A percentile compares a stretch with the other conserved stretches of the same genome.
These are phyloP conservation scores for Tylopilus rubrobrunneus DNA, from an alignment of 768 basidiomycete genomes.

Conservation along the genomic window DNA sequence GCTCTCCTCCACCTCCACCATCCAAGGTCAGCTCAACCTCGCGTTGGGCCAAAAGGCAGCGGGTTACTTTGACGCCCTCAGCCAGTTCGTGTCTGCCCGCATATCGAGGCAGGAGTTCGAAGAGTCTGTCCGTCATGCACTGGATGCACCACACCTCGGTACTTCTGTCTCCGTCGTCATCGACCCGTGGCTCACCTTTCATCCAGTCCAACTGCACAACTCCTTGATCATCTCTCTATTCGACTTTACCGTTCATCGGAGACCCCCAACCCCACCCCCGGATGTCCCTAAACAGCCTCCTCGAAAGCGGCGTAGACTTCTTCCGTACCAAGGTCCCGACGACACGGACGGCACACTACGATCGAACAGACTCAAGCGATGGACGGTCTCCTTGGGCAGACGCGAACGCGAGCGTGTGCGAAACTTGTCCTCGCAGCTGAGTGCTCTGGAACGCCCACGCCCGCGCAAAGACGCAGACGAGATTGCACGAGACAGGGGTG, in stretches of 20 bases:
- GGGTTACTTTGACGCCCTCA: slow-evolving; percentile 60
- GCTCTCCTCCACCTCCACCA: slow-evolving; percentile 66
- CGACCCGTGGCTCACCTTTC: slow-evolving; percentile 7
- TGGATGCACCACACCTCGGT: slow-evolving; percentile 58
- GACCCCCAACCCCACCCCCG: slow-evolving; percentile 63
- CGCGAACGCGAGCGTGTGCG: slow-evolving; percentile 73
- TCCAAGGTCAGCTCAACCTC: slow-evolving; percentile 62
- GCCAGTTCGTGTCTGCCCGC: slow-evolving; percentile 61
- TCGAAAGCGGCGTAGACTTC: slow-evolving; percentile 62
- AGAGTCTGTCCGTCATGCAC: slow-evolving; percentile 55
- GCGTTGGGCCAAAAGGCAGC: slow-evolving; percentile 59
- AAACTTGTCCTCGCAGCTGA: slow-evolving; percentile 42
- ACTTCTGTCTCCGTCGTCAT: slow-evolving; percentile 3
- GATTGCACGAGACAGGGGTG: slow-evolving; percentile 65
- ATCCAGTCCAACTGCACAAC: slow-evolving; percentile 76
- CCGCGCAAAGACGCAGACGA: slow-evolving; percentile 59
- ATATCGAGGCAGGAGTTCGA: slow-evolving; percentile 77
- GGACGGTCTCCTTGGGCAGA: slow-evolving; percentile 68
- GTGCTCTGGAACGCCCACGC: slow-evolving; percentile 40
- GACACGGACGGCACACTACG: slow-evolving; percentile 54
- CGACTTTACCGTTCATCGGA: slow-evolving; percentile 70
- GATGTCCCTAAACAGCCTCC: slow-evolving; percentile 56
- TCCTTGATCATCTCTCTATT: slow-evolving; percentile 80
- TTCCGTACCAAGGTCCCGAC: slow-evolving; percentile 70
- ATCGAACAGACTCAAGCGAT: slow-evolving; percentile 65